Base-by-base conservation (phyloP, 1,284 basidiomycete species). In the Anthracocystis setariae region DNA sequence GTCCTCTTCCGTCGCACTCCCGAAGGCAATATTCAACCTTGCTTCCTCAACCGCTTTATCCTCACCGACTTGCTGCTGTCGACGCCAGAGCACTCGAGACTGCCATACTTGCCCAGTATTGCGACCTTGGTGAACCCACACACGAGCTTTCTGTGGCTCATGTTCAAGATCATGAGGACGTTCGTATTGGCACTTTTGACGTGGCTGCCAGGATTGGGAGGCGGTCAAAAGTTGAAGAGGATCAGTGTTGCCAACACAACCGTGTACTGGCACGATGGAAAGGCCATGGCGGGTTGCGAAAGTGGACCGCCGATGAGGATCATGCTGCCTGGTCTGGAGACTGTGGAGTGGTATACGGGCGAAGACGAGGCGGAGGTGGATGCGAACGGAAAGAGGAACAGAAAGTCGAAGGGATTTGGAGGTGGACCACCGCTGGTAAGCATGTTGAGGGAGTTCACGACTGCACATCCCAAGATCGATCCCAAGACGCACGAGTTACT, bases 231-330 rank as follows among this genome's bases (percentile, higher is more conserved):
- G 51, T 27, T 74, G n/a, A 53, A 51, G 39, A 56, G 76, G 18
- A 77, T 79, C 51, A 73, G 74, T 20, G 85, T 85, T 7, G 85
- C 86, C 21, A 86, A 86, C 54, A 86, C 86, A 7, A 83, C 81
- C 20, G 80, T 86, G 3, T 70, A 84, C 10, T 86, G 77, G 76
- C 84, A 85, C 32, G 82, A 84, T 45, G 78, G 84, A 5, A 79
- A 85, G n/a, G 80, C 85, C 8, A 72, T 86, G 51, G 86, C 85
- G 5, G 84, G 84, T 0, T 87, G 86, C 73, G 86, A 87, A 71
- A 84, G 82, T 46, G 86, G 85, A 3, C 85, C 85, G 10, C 83
- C 84, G 23, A 78, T 85, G 42, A 80, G 83, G 56, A 83, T 86
- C 25, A 76, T 83, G 21, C 72, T 86, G 9, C 86, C 86, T 1